phyloP scores from a whole-genome alignment of 108 stramenopile genomes.

The Cyclotella choctawhatcheeana region DNA sequence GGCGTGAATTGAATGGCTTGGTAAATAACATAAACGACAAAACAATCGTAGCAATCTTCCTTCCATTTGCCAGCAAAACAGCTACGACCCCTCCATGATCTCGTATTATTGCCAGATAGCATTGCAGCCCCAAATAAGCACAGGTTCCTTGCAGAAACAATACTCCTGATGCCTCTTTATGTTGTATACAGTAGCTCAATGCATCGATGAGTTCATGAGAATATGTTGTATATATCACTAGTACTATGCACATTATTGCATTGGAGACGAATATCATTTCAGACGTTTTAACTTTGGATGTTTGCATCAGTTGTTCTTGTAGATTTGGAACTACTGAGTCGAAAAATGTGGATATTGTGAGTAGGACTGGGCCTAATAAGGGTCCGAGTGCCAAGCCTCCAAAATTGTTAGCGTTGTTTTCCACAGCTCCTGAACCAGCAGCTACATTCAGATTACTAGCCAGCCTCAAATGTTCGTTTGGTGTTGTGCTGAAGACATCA shows the following conservation, averaged over 20 bases:
- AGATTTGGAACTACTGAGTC: slow-evolving; percentile 47
- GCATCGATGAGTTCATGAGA: slow-evolving; percentile 38
- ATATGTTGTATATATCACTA: slow-evolving; percentile 27
- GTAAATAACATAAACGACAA: slow-evolving; percentile 42
- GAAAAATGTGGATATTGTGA: slow-evolving; percentile 35
- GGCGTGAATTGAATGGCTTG: slow-evolving; percentile 47
- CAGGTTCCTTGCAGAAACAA: slow-evolving; percentile 29
- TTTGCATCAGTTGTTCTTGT: slow-evolving; percentile 48
- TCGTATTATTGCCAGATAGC: slow-evolving; percentile 49
- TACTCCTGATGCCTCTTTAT: slow-evolving; percentile 18
- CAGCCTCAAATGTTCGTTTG: neutral
- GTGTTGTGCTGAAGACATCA: slow-evolving; percentile 21
- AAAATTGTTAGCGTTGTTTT: neutral
- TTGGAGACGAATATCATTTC: slow-evolving; percentile 46
- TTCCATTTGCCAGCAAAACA: slow-evolving; percentile 44
- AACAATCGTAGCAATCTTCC: slow-evolving; percentile 47
- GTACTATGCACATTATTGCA: slow-evolving; percentile 36
- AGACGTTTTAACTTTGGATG: slow-evolving; percentile 35
- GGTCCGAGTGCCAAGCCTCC: neutral
- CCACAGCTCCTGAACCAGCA: neutral
- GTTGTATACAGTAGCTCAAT: slow-evolving; percentile 20
- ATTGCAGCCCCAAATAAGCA: slow-evolving; percentile 44
- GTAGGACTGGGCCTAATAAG: slow-evolving; percentile 29
- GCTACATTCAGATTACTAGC: slow-evolving; percentile 7
- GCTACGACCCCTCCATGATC: slow-evolving; percentile 44